Percentiles rank a stretch among this genome's conserved stretches.
These are phyloP conservation scores for Cylindrotheca closterium DNA, from an alignment of 108 stramenopile genomes.

Conservation along the genomic window DNA sequence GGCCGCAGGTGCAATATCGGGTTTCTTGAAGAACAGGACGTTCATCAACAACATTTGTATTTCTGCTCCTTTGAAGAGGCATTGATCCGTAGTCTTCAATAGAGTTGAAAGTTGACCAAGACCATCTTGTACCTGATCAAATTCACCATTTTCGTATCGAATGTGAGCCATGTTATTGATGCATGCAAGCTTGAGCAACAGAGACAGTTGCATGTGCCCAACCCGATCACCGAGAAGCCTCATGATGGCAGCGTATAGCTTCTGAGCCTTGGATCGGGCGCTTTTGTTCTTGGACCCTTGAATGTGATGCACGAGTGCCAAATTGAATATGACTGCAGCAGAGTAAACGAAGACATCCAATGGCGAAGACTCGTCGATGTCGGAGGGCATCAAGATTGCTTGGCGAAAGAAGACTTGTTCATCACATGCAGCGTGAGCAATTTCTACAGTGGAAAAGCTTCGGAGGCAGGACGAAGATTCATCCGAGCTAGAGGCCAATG, in stretches of 20 bases:
- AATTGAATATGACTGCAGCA: slow-evolving; percentile 23
- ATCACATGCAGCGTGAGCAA: slow-evolving; percentile 5
- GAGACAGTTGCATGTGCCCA: neutral
- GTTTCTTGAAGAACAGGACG: slow-evolving; percentile 7
- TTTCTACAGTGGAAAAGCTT: slow-evolving; percentile 20
- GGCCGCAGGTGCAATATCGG: slow-evolving; percentile 17
- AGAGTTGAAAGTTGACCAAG: slow-evolving; percentile 11
- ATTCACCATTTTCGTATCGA: slow-evolving; percentile 9
- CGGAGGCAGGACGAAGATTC: too few species aligned
- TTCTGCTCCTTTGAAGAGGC: slow-evolving; percentile 11
- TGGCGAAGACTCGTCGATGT: neutral
- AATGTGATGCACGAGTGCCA: slow-evolving; percentile 16
- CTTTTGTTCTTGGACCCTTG: neutral
- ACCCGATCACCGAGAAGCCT: slow-evolving; percentile 7
- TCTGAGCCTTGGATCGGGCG: slow-evolving; percentile 7
- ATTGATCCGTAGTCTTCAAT: neutral
- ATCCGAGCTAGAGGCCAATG: neutral
- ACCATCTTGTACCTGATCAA: slow-evolving; percentile 7
- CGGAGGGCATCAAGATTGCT: slow-evolving; percentile 10
- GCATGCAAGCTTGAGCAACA: slow-evolving; percentile 14
- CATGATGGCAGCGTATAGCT: slow-evolving; percentile 17
- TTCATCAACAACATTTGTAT: slow-evolving; percentile 20
- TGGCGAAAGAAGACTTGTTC: slow-evolving; percentile 12
- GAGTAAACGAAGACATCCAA: slow-evolving; percentile 18
- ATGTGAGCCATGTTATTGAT: slow-evolving; percentile 21